Evolutionary conservation across 768 basidiomycete genomes (phyloP), one percentile per base, ranked within the genome.

Genomic region (Boletus barrowsii): DNA sequence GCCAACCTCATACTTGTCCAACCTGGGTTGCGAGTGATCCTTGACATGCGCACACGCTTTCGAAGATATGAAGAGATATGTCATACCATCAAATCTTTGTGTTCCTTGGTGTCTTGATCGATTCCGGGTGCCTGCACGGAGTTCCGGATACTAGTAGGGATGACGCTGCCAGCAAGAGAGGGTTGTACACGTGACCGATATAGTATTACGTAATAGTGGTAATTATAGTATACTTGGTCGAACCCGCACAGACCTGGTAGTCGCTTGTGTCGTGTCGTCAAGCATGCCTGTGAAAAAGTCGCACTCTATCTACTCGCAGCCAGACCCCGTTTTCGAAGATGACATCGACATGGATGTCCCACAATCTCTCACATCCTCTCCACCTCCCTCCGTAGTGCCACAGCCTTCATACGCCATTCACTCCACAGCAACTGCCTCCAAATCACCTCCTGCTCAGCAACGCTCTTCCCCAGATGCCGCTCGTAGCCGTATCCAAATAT

Each of bases 271-370:
- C 49, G 39, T 47, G 51, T 59, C 47, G 51, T 42, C 62, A 54
- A 32, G 55, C 65, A 66, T 66, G 65, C 65, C 65, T 0, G 65
- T 62, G 47, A 63, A 54, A 56, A 59, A 53, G 55, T 49, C 58
- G 1, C 54, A 54, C 11, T 50, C 61, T 1, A 24, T 54, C 58
- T 64, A 53, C 42, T 44, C 66, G 3, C 57, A 62, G 42, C 46
- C 47, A 47, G 70, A 65, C 33, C 56, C 47, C 33, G 60, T 68
- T 2, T 72, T 71, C 57, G 72, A 72, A 56, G 71, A 72, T 57
- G 68, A 74, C 39, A 72, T 73, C 55, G 67, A 75, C 30, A 62
- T 76, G 54, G 70, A 70, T 15, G 35, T 53, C 15, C 58, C 49
- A 0, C 51, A 44, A 1, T 40, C 50, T 6, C 55, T 26, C 18